These are phyloP conservation scores for Lagenaria siceraria DNA, from an alignment of 306 rosid genomes.

Conservation along the genomic window DNA sequence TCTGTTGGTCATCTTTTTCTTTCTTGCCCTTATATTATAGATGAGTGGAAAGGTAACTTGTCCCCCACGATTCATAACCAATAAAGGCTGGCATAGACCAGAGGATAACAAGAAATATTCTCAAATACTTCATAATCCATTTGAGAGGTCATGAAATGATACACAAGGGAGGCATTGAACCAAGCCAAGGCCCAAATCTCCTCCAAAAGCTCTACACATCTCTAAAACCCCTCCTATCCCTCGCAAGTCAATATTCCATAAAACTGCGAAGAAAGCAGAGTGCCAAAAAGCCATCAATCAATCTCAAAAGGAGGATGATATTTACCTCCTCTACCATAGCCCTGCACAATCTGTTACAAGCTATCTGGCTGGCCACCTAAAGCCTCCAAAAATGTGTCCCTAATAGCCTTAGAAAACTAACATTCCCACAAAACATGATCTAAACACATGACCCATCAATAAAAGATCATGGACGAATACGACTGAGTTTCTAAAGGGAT, in stretches of 20 bases:
- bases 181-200: not conserved
- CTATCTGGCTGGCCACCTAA: not conserved
- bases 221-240: not conserved
- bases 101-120: not conserved
- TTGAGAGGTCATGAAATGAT: not conserved
- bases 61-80: not conserved
- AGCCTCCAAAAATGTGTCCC: not conserved
- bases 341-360: not conserved
- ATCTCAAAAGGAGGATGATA: not conserved
- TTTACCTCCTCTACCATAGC: not conserved
- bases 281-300: not conserved
- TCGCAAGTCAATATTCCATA: not conserved
- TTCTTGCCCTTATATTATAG: not conserved
- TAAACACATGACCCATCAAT: not conserved
- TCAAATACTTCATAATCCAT: not conserved
- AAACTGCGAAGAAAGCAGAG: not conserved
- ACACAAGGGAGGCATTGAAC: not conserved
- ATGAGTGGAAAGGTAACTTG: not conserved
- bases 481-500: not conserved
- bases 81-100: not conserved
- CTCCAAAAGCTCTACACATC: not conserved
- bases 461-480: not conserved
- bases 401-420: not conserved
- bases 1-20: not conserved
- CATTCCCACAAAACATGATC: not conserved